phyloP scores from a whole-genome alignment of 176 grass and related monocot genomes.

The Carex pumila region DNA sequence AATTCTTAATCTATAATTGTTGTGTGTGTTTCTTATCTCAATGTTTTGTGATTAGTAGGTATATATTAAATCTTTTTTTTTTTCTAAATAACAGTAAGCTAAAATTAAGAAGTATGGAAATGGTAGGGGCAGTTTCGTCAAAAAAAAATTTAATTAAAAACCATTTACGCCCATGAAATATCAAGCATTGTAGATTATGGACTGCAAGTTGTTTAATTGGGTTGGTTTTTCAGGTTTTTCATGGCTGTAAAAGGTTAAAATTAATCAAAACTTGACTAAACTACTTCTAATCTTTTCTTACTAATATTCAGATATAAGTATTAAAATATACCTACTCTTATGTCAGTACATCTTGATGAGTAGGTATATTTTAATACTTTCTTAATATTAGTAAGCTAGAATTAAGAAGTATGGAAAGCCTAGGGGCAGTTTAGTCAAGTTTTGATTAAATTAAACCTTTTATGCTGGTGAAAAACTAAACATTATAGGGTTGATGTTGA shows the following conservation, averaged over 20 bases:
- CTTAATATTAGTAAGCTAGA: neutral
- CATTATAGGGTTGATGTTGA: neutral
- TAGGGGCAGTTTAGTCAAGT: neutral
- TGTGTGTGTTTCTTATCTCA: neutral
- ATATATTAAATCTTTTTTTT: too few relatives aligned
- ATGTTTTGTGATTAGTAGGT: neutral
- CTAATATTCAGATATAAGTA: too few relatives aligned
- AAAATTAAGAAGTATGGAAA: neutral
- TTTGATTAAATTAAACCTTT: neutral
- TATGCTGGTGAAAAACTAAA: neutral
- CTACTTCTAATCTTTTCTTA: too few relatives aligned
- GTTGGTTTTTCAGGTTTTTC: too few relatives aligned
- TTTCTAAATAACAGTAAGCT: neutral
- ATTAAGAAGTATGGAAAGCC: neutral
- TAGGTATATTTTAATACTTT: neutral
- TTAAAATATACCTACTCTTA: too few relatives aligned
- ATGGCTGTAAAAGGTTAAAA: too few relatives aligned
- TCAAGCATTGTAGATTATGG: neutral
- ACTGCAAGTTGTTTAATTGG: too few relatives aligned
- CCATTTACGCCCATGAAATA: neutral
- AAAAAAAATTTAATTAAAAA: neutral
- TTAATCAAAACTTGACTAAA: too few relatives aligned
- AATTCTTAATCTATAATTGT: neutral
- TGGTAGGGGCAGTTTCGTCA: neutral
- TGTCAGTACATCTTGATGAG: neutral